phyloP scores from a whole-genome alignment of 768 basidiomycete species.

The Psilocybe tampanensis region DNA sequence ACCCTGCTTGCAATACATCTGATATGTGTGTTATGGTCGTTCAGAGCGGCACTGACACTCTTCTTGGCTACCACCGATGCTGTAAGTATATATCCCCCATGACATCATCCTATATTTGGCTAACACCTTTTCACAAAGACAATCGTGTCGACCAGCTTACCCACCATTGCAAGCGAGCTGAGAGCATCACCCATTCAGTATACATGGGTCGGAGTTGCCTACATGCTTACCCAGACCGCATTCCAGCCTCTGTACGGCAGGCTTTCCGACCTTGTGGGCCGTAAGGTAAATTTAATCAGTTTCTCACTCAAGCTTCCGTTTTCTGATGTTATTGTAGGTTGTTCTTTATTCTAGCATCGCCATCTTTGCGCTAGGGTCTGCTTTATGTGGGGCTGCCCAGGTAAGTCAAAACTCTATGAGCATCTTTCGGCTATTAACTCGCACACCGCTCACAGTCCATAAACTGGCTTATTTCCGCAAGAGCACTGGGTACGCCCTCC shows the following conservation, averaged over 20 bases:
- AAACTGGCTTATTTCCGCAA: constrained; percentile 67
- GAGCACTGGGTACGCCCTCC: constrained; percentile 43
- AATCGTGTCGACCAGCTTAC: constrained; percentile 83
- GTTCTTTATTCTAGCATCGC: constrained; percentile 74
- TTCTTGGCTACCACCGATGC: constrained; percentile 89
- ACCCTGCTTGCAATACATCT: constrained; percentile 10
- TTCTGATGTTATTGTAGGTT: constrained; percentile 39
- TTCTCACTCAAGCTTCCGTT: neutral
- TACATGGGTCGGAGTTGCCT: constrained; percentile 85
- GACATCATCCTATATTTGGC: constrained; percentile 1
- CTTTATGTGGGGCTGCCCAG: constrained; percentile 75
- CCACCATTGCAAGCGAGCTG: constrained; percentile 76
- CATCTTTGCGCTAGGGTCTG: constrained; percentile 77
- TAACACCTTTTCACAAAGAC: constrained; percentile 33
- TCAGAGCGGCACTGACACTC: constrained; percentile 74
- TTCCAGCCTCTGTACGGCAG: constrained; percentile 83
- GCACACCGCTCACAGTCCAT: constrained; percentile 41
- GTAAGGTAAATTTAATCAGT: constrained; percentile 55
- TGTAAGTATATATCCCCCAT: constrained; percentile 40
- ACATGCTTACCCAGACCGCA: constrained; percentile 86
- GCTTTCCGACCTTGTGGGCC: constrained; percentile 77
- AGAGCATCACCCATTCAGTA: constrained; percentile 71
- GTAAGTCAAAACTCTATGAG: constrained; percentile 38
- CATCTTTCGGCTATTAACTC: constrained; percentile 13
- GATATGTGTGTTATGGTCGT: neutral